Evolutionary conservation across 2,329 filamentous ascomycete genomes (phyloP).

Genomic region (Apiospora koreana): DNA sequence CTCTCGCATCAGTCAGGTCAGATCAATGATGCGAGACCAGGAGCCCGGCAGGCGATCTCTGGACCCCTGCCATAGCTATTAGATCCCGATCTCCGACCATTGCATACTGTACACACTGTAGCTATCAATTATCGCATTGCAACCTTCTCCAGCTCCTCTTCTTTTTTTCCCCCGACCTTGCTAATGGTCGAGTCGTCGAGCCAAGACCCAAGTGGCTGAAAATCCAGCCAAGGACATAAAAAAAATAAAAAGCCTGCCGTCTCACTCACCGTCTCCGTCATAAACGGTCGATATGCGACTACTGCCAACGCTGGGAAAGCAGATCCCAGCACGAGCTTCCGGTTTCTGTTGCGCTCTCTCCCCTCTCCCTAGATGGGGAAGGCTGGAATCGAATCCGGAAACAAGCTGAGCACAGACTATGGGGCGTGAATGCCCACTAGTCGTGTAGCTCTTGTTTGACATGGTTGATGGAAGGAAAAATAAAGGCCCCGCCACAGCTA

Average conservation of each 20-base stretch:
- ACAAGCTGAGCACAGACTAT: slow-evolving; percentile 26
- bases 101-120: neutral
- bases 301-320: slow-evolving; percentile 6
- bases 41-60: slow-evolving; percentile 11
- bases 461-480: neutral
- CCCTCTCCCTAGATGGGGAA: slow-evolving; percentile 13
- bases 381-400: slow-evolving; percentile 16
- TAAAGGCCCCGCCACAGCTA: slow-evolving; percentile 1
- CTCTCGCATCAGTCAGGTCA: slow-evolving; percentile 1
- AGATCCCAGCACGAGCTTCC: slow-evolving; percentile 6
- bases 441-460: slow-evolving; percentile 20
- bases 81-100: slow-evolving; percentile 10
- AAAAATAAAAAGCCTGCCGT: neutral
- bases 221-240: neutral
- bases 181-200: neutral
- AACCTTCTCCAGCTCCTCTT: slow-evolving; percentile 9
- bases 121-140: neutral
- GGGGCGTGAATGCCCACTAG: slow-evolving; percentile 20
- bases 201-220: neutral
- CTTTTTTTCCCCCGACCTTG: neutral
- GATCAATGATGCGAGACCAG: slow-evolving; percentile 14
- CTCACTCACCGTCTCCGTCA: neutral
- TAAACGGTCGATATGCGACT: neutral
- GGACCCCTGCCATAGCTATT: slow-evolving; percentile 1
- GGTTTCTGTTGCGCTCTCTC: neutral